Conservation (phyloP, 2,329 filamentous ascomycete species). For the Talaromyces sp. region DNA sequence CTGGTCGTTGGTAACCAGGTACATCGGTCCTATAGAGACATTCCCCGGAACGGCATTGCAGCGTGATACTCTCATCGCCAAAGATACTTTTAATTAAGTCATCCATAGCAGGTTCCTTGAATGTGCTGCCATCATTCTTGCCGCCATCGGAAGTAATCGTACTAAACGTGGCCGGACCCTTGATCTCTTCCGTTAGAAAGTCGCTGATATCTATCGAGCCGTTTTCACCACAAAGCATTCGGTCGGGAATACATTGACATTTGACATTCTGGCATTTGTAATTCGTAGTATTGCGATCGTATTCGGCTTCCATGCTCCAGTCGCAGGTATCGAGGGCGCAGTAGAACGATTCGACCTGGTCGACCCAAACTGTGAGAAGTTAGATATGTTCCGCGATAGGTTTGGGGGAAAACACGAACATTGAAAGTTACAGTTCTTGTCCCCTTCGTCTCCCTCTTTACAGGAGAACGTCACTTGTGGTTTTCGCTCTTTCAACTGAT, state of each 20-base stretch:
- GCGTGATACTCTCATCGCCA: constrained; percentile 81
- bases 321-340: constrained; percentile 80
- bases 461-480: constrained; percentile 96
- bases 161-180: constrained; percentile 80
- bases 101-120: constrained; percentile 91
- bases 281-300: constrained; percentile 71
- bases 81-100: constrained; percentile 83
- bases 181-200: constrained; percentile 77
- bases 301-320: constrained; percentile 65
- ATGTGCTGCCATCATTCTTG: constrained; percentile 70
- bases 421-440: constrained; percentile 85
- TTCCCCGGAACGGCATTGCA: constrained; percentile 81
- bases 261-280: constrained; percentile 82
- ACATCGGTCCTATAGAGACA: constrained; percentile 91
- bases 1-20: constrained; percentile 79
- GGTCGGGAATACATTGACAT: constrained; percentile 82
- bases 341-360: constrained; percentile 91
- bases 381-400: constrained; percentile 21
- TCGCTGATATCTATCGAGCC: constrained; percentile 90
- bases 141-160: constrained; percentile 57
- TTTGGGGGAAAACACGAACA: constrained; percentile 55
- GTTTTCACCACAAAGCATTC: constrained; percentile 89
- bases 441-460: constrained; percentile 52
- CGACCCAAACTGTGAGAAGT: constrained; percentile 77
- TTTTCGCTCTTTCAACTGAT: constrained; percentile 76